Conservation (phyloP, 73 alveolate genomes). For the Durusdinium trenchii region DNA sequence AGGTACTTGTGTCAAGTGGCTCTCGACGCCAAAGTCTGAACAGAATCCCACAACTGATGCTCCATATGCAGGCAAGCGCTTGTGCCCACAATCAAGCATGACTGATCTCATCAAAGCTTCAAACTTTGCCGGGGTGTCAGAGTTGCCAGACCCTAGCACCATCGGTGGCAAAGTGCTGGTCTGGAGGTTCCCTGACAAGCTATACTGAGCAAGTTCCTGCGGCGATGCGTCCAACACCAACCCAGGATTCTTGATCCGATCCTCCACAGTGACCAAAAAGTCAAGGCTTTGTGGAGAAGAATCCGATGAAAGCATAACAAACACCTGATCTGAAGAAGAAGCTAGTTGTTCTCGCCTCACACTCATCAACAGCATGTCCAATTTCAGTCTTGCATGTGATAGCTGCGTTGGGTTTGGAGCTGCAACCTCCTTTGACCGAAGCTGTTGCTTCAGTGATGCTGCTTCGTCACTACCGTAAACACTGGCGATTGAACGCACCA, state of each 20-base stretch:
- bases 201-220: not conserved
- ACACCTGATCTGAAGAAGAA: not conserved
- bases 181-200: not conserved
- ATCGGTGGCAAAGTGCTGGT: not conserved
- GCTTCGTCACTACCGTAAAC: not conserved
- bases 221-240: not conserved
- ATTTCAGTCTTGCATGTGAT: conserved; percentile 29
- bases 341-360: not conserved
- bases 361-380: conserved; percentile 4
- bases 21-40: conserved; percentile 35
- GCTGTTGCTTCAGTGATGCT: not conserved
- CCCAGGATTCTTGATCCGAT: not conserved
- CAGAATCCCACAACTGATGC: not conserved
- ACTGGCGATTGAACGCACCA: not conserved
- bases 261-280: not conserved
- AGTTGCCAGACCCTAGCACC: not conserved
- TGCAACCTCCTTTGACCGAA: not conserved
- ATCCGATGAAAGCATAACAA: not conserved
- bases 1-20: not conserved
- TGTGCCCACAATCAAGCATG: not conserved
- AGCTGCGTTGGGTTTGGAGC: not conserved
- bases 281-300: conserved; percentile 1
- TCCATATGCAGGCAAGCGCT: not conserved
- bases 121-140: not conserved
- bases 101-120: not conserved